A percentile compares a stretch with the other conserved stretches of the same genome.
Evolutionary conservation across 108 stramenopile species (phyloP).

Genomic region (Asterionellopsis glacialis): DNA sequence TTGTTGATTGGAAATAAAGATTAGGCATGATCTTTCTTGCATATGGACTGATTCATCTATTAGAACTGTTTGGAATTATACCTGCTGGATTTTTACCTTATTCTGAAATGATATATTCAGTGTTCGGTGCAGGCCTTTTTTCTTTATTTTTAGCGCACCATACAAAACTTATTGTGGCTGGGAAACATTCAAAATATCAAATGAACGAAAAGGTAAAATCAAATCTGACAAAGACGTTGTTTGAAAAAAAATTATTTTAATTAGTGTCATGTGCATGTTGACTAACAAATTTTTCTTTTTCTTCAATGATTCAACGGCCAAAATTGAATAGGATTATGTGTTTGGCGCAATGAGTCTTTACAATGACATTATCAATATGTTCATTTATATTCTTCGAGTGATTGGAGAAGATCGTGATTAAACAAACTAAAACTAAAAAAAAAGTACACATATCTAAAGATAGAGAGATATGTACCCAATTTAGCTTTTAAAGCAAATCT

Average conservation of each 20-base stretch:
- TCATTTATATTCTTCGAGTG: constrained; percentile 81
- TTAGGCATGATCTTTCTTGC: constrained; percentile 64
- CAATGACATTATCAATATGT: constrained; percentile 92
- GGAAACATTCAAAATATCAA: constrained; percentile 77
- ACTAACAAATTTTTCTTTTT: too few relatives aligned
- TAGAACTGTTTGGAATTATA: constrained; percentile 58
- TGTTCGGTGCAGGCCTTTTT: constrained; percentile 63
- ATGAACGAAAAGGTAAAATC: constrained; percentile 64
- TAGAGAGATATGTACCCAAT: not conserved
- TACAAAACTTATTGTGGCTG: constrained; percentile 73
- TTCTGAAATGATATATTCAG: constrained; percentile 52
- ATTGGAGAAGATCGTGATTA: constrained; percentile 64
- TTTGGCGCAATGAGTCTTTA: constrained; percentile 86
- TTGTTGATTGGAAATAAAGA: too few relatives aligned
- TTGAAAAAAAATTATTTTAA: too few relatives aligned
- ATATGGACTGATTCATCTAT: constrained; percentile 61
- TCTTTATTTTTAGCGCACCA: constrained; percentile 74
- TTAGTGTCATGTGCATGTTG: too few relatives aligned
- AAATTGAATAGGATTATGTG: constrained; percentile 62
- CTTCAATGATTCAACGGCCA: too few relatives aligned
- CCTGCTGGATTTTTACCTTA: constrained; percentile 72
- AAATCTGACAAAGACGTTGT: too few relatives aligned
- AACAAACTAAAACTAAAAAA: not conserved
- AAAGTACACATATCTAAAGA: not conserved
- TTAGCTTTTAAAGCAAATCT: not conserved